Evolutionary conservation across 805 yeast species (phyloP), one percentile per base, ranked within the genome.

Genomic region (Candida hungchunana): DNA sequence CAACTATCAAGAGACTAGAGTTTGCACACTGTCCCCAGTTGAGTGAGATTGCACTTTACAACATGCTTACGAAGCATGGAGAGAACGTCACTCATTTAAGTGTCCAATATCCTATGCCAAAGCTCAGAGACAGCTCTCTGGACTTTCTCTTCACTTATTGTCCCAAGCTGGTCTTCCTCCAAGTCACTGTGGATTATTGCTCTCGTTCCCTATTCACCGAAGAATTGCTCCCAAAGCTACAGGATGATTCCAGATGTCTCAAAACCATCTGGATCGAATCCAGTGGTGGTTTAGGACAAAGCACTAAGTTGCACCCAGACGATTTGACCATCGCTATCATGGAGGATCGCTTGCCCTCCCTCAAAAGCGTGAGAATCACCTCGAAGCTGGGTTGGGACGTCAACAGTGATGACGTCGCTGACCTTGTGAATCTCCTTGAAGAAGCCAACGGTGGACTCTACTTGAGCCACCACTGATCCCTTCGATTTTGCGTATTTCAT

Each of bases 71-170:
- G 21, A 72, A 73, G 29, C 69, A 82, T 30, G 97, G 97, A 1
- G 69, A 65, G 18, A 73, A 77, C 41, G 60, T 90, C 35, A 73
- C 66, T 23, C 68, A 74, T 18, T 63, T 90, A 17, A 71, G 79
- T 29, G 77, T 89, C 17, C 79, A 77, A 43, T 93, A 85, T 52
- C 98, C 98, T 2, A 77, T 90, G 89, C 96, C 96, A 0, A 76
- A 79, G 2, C 62, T 90, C 21, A 66, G 71, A 21, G 77, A 73
- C 8, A 73, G 75, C 43, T 78, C 95, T 0, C 63, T 89, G 48
- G 96, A 93, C 58, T 64, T 70, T 33, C 71, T 85, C 1, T 79
- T 90, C 48, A 59, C 71, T 12, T 77, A 77, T 52, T 90, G 97
- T 57, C 94, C 96, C 4, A 73, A 80, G 39, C 63, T 93, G 36